Conservation (phyloP, 2,329 filamentous ascomycete genomes). For the Fusarium stilboides region DNA sequence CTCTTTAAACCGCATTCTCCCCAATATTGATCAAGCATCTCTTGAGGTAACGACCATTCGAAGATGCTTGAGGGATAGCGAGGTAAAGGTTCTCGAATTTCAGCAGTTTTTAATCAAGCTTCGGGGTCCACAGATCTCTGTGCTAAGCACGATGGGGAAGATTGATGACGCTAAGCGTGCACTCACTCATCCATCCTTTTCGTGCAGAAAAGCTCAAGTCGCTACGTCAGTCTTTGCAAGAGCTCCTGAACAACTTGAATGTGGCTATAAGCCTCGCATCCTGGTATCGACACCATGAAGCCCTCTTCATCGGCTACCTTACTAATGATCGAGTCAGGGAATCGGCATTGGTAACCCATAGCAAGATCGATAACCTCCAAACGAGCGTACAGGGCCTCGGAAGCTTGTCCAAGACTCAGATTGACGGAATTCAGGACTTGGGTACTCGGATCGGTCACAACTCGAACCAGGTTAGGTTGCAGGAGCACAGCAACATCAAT, state of each 20-base stretch:
- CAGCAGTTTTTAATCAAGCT: neutral
- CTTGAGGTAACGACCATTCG: neutral
- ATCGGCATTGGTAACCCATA: too few relatives aligned
- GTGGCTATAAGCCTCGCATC: neutral
- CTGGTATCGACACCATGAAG: neutral
- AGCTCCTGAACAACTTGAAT: neutral
- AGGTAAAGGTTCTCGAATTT: neutral
- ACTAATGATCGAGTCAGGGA: too few relatives aligned
- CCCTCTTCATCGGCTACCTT: too few relatives aligned
- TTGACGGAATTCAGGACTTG: too few relatives aligned
- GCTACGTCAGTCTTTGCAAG: neutral
- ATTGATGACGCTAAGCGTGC: neutral
- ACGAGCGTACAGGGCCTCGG: too few relatives aligned
- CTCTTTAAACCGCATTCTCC: neutral
- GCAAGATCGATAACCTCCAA: too few relatives aligned
- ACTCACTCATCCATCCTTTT: neutral
- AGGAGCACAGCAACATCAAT: too few relatives aligned
- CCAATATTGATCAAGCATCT: fast-evolving
- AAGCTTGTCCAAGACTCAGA: too few relatives aligned
- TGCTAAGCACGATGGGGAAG: fast-evolving
- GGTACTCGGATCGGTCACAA: too few relatives aligned
- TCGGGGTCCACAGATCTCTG: fast-evolving
- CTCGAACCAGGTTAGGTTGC: too few relatives aligned
- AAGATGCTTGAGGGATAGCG: neutral
- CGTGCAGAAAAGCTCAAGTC: neutral